Evolutionary conservation across 768 basidiomycete genomes (phyloP).

Genomic region (Holtermanniella nyarrowii): DNA sequence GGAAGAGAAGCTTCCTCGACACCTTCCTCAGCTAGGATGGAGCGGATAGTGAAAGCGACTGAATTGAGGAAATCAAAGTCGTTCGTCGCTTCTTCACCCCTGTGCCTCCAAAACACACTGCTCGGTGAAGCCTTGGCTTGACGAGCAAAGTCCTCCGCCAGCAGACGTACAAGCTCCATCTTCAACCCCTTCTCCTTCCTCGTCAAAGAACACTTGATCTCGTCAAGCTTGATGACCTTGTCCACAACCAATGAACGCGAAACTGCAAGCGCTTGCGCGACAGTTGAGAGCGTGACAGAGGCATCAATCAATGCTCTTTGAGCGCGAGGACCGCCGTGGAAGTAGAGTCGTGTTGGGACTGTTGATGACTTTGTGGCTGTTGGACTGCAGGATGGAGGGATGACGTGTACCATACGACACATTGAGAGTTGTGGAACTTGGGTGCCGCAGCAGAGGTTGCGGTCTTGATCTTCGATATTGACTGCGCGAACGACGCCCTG

Average conservation of each 20-base stretch:
- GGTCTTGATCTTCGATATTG: slow-evolving; percentile 70
- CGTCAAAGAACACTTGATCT: slow-evolving; percentile 44
- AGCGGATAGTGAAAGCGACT: slow-evolving; percentile 1
- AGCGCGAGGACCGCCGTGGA: slow-evolving; percentile 70
- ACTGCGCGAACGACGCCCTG: slow-evolving; percentile 59
- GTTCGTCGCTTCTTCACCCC: slow-evolving; percentile 28
- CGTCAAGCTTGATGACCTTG: slow-evolving; percentile 45
- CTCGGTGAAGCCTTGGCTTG: not conserved
- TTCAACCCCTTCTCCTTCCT: slow-evolving; percentile 8
- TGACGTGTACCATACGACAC: slow-evolving; percentile 76
- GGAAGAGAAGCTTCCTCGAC: not conserved
- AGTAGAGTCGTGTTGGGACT: slow-evolving; percentile 65
- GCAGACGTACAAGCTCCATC: slow-evolving; percentile 13
- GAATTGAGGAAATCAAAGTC: slow-evolving; percentile 33
- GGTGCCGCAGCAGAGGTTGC: slow-evolving; percentile 39
- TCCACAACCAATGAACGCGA: slow-evolving; percentile 58
- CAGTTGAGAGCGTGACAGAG: slow-evolving; percentile 50
- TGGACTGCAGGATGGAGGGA: slow-evolving; percentile 48
- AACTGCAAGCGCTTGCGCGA: slow-evolving; percentile 58
- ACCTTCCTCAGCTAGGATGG: not conserved
- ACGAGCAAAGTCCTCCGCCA: slow-evolving; percentile 7
- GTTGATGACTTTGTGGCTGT: slow-evolving; percentile 59
- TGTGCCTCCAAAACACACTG: slow-evolving; percentile 13
- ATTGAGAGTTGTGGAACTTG: slow-evolving; percentile 42
- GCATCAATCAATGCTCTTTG: slow-evolving; percentile 53